Evolutionary conservation across 306 rosid species (phyloP), one percentile per base, ranked within the genome.

Genomic region (Dryas octopetala): DNA sequence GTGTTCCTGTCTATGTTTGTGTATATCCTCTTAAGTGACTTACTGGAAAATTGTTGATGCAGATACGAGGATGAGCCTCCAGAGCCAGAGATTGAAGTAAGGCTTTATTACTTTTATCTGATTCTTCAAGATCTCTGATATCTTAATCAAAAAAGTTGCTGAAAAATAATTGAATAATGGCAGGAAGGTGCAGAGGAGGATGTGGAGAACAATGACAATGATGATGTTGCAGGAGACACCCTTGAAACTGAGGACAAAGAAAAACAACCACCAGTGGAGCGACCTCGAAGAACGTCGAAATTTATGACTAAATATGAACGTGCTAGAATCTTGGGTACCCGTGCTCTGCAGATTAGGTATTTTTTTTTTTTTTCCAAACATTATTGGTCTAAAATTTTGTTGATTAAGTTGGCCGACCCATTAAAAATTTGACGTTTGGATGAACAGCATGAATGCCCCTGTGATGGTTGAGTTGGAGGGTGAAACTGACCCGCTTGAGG

Each of bases 381-480:
- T 43, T 41, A 13, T 10, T 38, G 1, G 17, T 54, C 45, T n/a
- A 53, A 70, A 41, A 8, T 4, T 54, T 43, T 40, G 17, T 40
- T 45, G 10, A 14, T 71, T 51, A 40, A 5, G 71, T 38, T 60
- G 67, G 60, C 41, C 61, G 75, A 67, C 62, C 4, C 2, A 4
- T 64, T 62, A 41, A 74, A 45, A 55, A 76, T 26, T 66, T 66
- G 49, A 5, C 60, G 76, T 51, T 50, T 72, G 66, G 74, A 15
- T 80, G 75, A 53, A 62, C 97, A 90, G 98, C 83, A 91, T 94
- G 98, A 94, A 94, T 73, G 97, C 97, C 41, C 98, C 98, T 80
- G 95, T 94, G 17, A 91, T 94, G 97, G 98, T 91, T 1, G 97
- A 91, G 88, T 86, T 94, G 83, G 95, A 91, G 85, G 96, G 98